phyloP scores from a whole-genome alignment of 148 eudicot species.

The Drosera capensis region DNA sequence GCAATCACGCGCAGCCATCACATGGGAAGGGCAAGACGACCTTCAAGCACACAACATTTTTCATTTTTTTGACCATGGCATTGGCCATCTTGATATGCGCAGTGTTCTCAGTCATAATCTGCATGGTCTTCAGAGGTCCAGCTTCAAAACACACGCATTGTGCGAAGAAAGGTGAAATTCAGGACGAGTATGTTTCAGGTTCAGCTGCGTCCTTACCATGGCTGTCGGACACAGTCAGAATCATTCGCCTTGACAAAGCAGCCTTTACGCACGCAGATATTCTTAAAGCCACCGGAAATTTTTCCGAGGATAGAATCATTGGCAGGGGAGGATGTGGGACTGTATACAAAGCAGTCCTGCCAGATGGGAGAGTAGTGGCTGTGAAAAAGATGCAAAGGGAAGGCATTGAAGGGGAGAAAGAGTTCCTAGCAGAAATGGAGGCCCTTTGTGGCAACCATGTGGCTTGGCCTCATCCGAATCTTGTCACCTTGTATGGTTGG shows the following conservation, averaged over 20 bases:
- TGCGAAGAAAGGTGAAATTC: conserved; percentile 15
- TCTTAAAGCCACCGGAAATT: conserved; percentile 57
- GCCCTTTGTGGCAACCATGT: conserved; percentile 48
- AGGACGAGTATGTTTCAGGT: conserved; percentile 20
- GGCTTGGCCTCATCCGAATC: conserved; percentile 93
- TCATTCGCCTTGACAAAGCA: conserved; percentile 61
- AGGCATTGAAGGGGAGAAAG: conserved; percentile 77
- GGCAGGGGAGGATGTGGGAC: conserved; percentile 85
- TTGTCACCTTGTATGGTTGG: conserved; percentile 85
- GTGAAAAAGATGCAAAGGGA: conserved; percentile 76
- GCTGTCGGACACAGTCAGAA: conserved; percentile 42
- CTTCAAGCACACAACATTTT: conserved; percentile 14
- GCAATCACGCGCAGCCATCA: conserved; percentile 4
- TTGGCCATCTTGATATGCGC: conserved; percentile 43
- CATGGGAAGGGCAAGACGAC: neutral
- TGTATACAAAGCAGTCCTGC: conserved; percentile 63
- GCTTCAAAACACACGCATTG: conserved; percentile 13
- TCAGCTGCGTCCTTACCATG: conserved; percentile 56
- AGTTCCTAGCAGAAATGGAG: conserved; percentile 89
- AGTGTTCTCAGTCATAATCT: conserved; percentile 29
- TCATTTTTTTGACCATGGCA: conserved; percentile 32
- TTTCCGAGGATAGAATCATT: conserved; percentile 52
- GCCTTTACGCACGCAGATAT: conserved; percentile 71
- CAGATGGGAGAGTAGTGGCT: conserved; percentile 78
- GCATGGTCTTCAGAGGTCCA: conserved; percentile 19